phyloP scores from a whole-genome alignment of 2,329 filamentous ascomycete genomes.

The Penicillium olsonii region DNA sequence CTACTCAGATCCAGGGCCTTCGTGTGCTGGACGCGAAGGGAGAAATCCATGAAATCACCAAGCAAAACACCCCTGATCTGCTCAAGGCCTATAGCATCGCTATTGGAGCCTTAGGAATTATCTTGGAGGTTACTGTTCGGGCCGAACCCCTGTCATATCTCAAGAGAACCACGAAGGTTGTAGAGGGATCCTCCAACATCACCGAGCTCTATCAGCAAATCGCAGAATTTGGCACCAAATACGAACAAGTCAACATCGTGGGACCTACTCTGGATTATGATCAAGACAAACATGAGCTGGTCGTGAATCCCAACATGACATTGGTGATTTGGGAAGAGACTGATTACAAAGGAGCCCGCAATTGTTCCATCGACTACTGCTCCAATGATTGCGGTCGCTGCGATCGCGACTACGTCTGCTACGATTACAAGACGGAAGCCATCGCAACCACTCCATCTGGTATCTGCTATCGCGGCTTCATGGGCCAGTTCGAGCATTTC shows the following conservation, averaged over 20 bases:
- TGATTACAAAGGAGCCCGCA: constrained; percentile 17
- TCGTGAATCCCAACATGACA: constrained; percentile 13
- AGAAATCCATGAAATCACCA: constrained; percentile 12
- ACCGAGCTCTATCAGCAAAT: constrained; percentile 13
- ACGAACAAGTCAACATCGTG: constrained; percentile 19
- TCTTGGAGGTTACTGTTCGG: constrained; percentile 21
- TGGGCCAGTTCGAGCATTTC: constrained; percentile 25
- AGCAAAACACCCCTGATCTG: constrained; percentile 13
- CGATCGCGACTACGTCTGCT: constrained; percentile 22
- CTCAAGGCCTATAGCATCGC: constrained; percentile 20
- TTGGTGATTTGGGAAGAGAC: constrained; percentile 18
- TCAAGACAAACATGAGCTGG: constrained; percentile 8
- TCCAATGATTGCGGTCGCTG: constrained; percentile 24
- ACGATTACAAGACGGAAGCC: constrained; percentile 21
- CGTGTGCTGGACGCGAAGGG: constrained; percentile 22
- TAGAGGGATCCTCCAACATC: constrained; percentile 16
- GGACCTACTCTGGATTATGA: constrained; percentile 22
- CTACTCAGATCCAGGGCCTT: constrained; percentile 15
- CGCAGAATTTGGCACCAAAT: constrained; percentile 12
- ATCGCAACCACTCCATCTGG: constrained; percentile 16
- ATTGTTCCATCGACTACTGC: constrained; percentile 24
- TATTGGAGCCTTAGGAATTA: constrained; percentile 23
- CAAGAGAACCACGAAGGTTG: constrained; percentile 15
- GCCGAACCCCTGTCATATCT: constrained; percentile 14
- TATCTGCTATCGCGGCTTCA: constrained; percentile 19